Percentiles rank a stretch among this genome's conserved stretches.
phyloP scores from a whole-genome alignment of 768 basidiomycete genomes.

The Baorangia bicolor region DNA sequence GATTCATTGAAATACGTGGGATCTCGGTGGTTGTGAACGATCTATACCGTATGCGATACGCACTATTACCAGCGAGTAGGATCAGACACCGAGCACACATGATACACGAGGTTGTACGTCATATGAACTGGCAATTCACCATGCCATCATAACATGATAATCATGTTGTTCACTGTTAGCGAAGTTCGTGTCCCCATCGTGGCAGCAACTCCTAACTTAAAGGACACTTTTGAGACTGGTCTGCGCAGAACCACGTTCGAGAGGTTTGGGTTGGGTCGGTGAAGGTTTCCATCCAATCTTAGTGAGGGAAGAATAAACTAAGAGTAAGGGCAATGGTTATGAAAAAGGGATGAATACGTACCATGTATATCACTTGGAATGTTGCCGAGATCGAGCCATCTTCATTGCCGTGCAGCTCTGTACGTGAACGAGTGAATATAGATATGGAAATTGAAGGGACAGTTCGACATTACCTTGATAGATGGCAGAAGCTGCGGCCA shows the following conservation, averaged over 20 bases:
- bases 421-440: not conserved
- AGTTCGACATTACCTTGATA: conserved; percentile 67
- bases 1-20: not conserved
- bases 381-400: conserved; percentile 90
- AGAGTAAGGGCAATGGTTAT: not conserved
- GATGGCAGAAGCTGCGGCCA: conserved; percentile 89
- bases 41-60: not conserved
- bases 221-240: conserved; percentile 64
- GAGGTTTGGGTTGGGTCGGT: conserved; percentile 61
- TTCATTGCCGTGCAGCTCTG: conserved; percentile 82
- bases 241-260: conserved; percentile 61
- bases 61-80: not conserved
- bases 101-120: not conserved
- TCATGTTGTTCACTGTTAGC: not conserved
- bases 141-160: not conserved
- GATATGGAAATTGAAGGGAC: not conserved
- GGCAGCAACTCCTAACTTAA: conserved; percentile 15
- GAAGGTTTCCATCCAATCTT: conserved; percentile 87
- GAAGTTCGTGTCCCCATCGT: not conserved
- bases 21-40: not conserved
- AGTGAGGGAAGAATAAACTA: not conserved
- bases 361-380: conserved; percentile 95
- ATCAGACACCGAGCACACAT: not conserved
- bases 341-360: conserved; percentile 33
- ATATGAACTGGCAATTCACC: not conserved